phyloP scores from a whole-genome alignment of 2,329 filamentous ascomycete genomes.

The Arachnopeziza araneosa region DNA sequence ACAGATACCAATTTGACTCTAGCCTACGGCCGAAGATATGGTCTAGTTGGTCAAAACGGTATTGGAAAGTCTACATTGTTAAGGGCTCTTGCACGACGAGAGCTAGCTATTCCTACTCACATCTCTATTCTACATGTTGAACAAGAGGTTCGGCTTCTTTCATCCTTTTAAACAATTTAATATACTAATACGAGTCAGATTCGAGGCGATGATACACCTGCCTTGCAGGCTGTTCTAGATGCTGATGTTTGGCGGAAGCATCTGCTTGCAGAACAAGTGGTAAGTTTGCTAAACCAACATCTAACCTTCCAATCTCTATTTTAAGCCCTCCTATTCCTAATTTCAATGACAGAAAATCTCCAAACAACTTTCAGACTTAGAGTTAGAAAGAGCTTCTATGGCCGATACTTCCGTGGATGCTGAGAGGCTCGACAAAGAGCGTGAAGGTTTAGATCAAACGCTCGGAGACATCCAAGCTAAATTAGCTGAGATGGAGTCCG shows the following conservation, averaged over 20 bases:
- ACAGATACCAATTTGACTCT: conserved; percentile 87
- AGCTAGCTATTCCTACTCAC: conserved; percentile 89
- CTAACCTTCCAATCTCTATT: not conserved
- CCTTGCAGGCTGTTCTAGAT: conserved; percentile 90
- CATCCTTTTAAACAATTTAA: not conserved
- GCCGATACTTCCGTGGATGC: conserved; percentile 92
- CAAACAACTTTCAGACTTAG: conserved; percentile 68
- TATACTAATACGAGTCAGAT: conserved; percentile 50
- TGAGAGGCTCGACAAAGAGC: conserved; percentile 74
- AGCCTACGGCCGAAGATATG: conserved; percentile 89
- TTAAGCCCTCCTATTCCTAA: not conserved
- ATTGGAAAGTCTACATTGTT: conserved; percentile 96
- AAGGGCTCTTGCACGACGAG: conserved; percentile 84
- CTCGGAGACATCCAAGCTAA: conserved; percentile 88
- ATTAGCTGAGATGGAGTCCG: conserved; percentile 96
- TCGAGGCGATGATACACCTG: conserved; percentile 89
- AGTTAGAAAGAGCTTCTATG: conserved; percentile 69
- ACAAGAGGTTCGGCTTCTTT: conserved; percentile 67
- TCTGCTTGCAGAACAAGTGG: conserved; percentile 79
- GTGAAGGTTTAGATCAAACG: conserved; percentile 85
- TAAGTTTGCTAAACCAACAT: conserved; percentile 37
- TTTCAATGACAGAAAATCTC: conserved; percentile 57
- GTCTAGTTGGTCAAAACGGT: conserved; percentile 98
- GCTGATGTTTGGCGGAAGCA: conserved; percentile 99
- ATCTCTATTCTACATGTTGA: conserved; percentile 99